Evolutionary conservation across 192 early-diverging fungal genomes (phyloP), one percentile per base, ranked within the genome.

Genomic region (Allomyces javanicus): DNA sequence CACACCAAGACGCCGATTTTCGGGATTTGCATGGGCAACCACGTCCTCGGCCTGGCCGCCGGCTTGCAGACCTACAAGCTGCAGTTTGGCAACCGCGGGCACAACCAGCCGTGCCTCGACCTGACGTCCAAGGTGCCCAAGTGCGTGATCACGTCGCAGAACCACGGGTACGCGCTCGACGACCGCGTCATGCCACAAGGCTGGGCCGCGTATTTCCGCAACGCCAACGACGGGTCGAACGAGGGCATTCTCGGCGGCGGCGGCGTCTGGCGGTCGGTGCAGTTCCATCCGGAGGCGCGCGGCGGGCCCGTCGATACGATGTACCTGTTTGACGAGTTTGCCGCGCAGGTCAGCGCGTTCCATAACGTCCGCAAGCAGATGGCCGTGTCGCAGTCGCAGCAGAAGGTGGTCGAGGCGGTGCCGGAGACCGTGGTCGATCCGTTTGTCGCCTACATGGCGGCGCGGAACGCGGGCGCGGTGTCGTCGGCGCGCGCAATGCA

Each of bases 1-100:
- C 76, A 82, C 27, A 81, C 77, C 27, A 77, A 81, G 45, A 85
- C 82, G 65, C 93, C 93, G 44, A 90, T 96, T 67, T 96, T 96
- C 72, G 93, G 93, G 66, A 96, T 96, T 73, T 96, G 93, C 77
- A 94, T 96, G 91, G 93, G 93, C 68, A 90, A 96, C 77, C 86
- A 89, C 65, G 67, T 96, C 23, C 79, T 96, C 69, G 93, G 90
- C 61, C 79, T 94, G 78, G 89, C 93, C 10, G 93, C 93, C 44
- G 91, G 91, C 14, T 77, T 90, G 63, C 73, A 86, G 24, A 77
- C 83, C 0, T 92, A 91, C 82, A 96, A 96, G 77, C 77, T 96
- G 25, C 86, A 83, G 63, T 96, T 86, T 66, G 93, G 93, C 61
- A 96, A 96, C 83, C 90, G 93, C 68, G 93, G 91, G 62, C 93